A percentile compares a stretch with the other conserved stretches of the same genome.
These are phyloP conservation scores for Hirsutella minnesotensis DNA, from an alignment of 2,329 filamentous ascomycete genomes.

Conservation along the genomic window DNA sequence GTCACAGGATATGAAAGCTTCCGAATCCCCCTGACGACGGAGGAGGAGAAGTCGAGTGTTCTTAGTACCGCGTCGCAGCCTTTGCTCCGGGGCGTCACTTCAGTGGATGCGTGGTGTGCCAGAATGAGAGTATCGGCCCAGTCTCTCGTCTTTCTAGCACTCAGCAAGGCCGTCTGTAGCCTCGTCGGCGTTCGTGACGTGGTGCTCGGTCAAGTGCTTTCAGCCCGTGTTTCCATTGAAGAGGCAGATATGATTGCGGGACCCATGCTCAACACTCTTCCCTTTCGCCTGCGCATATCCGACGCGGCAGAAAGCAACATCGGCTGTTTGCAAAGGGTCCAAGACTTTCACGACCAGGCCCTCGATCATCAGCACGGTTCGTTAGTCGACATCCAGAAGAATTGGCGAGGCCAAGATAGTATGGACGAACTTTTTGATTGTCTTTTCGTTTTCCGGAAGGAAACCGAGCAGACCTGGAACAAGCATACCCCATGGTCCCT, in stretches of 20 bases:
- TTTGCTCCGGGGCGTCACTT: background rate
- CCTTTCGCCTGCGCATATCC: background rate
- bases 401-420: background rate
- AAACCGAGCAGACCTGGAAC: background rate
- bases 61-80: background rate
- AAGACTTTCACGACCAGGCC: background rate
- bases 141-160: background rate
- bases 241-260: background rate
- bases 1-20: background rate
- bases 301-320: background rate
- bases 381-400: background rate
- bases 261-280: background rate
- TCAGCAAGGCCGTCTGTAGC: background rate
- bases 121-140: background rate
- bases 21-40: background rate
- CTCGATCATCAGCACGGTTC: background rate
- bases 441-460: background rate
- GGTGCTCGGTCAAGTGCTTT: background rate
- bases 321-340: background rate
- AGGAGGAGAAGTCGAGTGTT: background rate
- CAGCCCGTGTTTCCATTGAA: background rate
- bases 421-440: background rate
- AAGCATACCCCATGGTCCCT: background rate
- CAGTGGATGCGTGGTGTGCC: background rate
- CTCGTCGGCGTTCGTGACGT: background rate